Evolutionary conservation across 345 rosid species (phyloP).

Genomic region (Rhizophora mangle): DNA sequence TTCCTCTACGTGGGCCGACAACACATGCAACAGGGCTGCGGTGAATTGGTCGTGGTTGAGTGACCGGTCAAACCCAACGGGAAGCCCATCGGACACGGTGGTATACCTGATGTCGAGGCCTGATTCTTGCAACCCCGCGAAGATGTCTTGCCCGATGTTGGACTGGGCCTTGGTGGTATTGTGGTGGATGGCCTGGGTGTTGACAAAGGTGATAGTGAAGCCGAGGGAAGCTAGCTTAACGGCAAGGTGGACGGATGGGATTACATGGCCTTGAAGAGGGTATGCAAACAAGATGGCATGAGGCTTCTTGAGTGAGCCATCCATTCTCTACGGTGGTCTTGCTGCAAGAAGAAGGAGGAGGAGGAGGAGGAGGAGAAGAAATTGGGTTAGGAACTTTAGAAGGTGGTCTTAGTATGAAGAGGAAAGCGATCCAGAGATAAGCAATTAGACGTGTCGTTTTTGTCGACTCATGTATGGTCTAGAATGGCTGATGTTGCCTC

Average conservation of each 20-base stretch:
- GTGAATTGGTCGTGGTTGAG: constrained; percentile 70
- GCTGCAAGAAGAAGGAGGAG: too few species aligned
- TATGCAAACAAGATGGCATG: constrained; percentile 61
- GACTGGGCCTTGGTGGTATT: constrained; percentile 36
- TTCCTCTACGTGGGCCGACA: constrained; percentile 66
- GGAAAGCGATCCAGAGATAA: too few species aligned
- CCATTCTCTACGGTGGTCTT: too few species aligned
- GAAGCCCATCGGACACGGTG: constrained; percentile 76
- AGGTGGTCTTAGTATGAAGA: too few species aligned
- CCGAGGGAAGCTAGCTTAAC: constrained; percentile 71
- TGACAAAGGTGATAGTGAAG: constrained; percentile 69
- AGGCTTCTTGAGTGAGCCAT: constrained; percentile 16
- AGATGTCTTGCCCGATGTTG: constrained; percentile 38
- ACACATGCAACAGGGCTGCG: constrained; percentile 45
- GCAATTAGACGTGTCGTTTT: too few species aligned
- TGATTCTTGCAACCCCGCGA: constrained; percentile 43
- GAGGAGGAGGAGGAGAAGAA: too few species aligned
- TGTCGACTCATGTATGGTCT: too few species aligned
- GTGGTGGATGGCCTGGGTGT: constrained; percentile 59
- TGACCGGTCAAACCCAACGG: constrained; percentile 60
- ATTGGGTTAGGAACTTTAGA: too few species aligned
- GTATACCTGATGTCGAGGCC: constrained; percentile 67
- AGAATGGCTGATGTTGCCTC: too few species aligned
- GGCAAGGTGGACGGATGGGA: constrained; percentile 64
- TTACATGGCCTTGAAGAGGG: constrained; percentile 84